Base-by-base conservation (phyloP, 208 protist species). In the Leishmania tropica region DNA sequence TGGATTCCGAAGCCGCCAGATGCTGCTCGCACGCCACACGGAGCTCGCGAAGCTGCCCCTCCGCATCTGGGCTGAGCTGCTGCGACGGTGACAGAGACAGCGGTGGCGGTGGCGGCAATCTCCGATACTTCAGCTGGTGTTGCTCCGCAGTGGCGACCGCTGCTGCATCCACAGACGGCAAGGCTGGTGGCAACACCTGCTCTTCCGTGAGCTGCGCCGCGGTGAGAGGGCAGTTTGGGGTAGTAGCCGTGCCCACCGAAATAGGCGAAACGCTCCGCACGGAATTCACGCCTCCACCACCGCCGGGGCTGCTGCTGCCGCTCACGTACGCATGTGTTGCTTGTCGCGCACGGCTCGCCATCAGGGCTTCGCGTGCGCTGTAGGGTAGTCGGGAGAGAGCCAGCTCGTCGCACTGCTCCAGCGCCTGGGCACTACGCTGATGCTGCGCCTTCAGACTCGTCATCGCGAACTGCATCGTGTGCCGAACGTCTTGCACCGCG, bases 361-460 rank as follows among this genome's bases (percentile, higher is more conserved):
- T 11, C 24, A 48, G 31, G 15, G 78, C 67, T 10, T 80, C 64
- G 0, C 83, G 83, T 31, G 75, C 75, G 54, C n/a, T 79, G 78
- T 83, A 80, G 24, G 78, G 78, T 60, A 86, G 72, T 19, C 83
- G 78, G 8, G 62, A 76, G 2, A 83, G 53, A 35, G 64, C 21
- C 45, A 80, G n/a, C 8, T 71, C 73, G 21, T 86, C 75, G 74
- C 78, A 86, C 24, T 48, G 65, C 47, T 73, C 74, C 73, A 86
- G 31, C 47, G 78, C 78, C 78, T 72, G 73, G 0, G 72, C 83
- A 35, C 67, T 80, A 62, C 83, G 83, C 2, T 31, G 71, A 37
- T 74, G 78, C 75, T 80, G 83, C 17, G 78, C 78, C 3, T 79
- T 78, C 37, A 82, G 47, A 62, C 83, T 86, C 1, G 74, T 56